Evolutionary conservation across 805 yeast genomes (phyloP), one percentile per base, ranked within the genome.

Genomic region (Isabelozyma gotoi): DNA sequence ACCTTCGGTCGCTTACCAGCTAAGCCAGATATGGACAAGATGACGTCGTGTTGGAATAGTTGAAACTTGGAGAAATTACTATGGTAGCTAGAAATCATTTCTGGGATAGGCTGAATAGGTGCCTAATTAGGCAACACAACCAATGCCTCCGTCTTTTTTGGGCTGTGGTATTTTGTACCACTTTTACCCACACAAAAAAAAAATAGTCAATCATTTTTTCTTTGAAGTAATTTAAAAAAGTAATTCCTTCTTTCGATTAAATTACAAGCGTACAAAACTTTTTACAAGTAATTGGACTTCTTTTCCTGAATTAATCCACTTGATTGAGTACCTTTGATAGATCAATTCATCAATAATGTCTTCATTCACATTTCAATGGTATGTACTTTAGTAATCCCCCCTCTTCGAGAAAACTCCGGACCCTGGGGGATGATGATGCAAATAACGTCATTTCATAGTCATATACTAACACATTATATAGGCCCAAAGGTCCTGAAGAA

Each of bases 401-500:
- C 17, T n/a, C 38, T 16, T n/a, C 27, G 27, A 12, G 38, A 10
- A 12, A 21, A 18, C 38, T 21, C 16, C 38, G 38, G 15, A 15
- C 21, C 7, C 21, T 11, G 38, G 15, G 17, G 14, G 15, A 17
- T 7, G 38, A 15, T 7, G 37, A 17, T 34, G 35, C 18, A 16
- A 15, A 17, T 6, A 31, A 8, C 33, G 29, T 24, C 29, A 24
- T 24, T n/a, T 51, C 7, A 27, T 20, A 18, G 33, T 4, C 29
- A 31, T 18, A 16, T 53, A 62, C 68, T 65, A 63, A 63, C 68
- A 14, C n/a, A 16, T 35, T 17, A 24, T 43, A 19, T 44, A 71
- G 77, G 77, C 77, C 77, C 17, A 47, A 60, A 33, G 77, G 77
- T 45, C 75, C 77, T 32, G 36, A 61, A 42, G 76, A 72, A 44